phyloP scores from a whole-genome alignment of 164 flowering plant species.

The Aristolochia contorta region DNA sequence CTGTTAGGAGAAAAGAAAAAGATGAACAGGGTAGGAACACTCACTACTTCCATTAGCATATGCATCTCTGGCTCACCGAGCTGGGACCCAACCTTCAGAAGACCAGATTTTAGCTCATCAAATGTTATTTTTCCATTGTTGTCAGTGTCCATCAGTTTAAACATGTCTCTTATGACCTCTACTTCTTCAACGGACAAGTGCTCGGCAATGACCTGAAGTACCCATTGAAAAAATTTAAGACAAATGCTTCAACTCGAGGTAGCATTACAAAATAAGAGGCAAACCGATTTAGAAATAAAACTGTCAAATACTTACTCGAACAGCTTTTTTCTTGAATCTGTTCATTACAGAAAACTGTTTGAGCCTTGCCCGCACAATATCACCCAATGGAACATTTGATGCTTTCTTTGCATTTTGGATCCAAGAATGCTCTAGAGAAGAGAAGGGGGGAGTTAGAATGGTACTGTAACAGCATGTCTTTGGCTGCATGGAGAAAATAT shows the following conservation, averaged over 20 bases:
- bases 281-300: neutral
- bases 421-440: conserved; percentile 77
- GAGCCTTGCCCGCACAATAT: conserved; percentile 91
- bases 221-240: neutral
- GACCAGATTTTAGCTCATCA: conserved; percentile 76
- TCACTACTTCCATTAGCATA: conserved; percentile 96
- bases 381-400: conserved; percentile 92
- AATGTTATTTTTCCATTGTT: conserved; percentile 78
- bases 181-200: conserved; percentile 85
- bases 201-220: conserved; percentile 80
- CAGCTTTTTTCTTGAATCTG: conserved; percentile 87
- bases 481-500: no score
- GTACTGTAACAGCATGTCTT: no score
- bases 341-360: conserved; percentile 97
- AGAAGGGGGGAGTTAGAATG: neutral
- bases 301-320: conserved; percentile 52
- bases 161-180: conserved; percentile 90
- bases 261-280: no score
- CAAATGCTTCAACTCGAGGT: no score
- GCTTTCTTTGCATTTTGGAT: conserved; percentile 94
- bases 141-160: conserved; percentile 85
- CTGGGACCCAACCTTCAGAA: conserved; percentile 88
- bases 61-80: conserved; percentile 89
- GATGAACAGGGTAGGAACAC: neutral
- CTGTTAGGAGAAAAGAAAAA: neutral